Base-by-base conservation (phyloP, 2,329 filamentous ascomycete genomes). In the Fusarium siculi region DNA sequence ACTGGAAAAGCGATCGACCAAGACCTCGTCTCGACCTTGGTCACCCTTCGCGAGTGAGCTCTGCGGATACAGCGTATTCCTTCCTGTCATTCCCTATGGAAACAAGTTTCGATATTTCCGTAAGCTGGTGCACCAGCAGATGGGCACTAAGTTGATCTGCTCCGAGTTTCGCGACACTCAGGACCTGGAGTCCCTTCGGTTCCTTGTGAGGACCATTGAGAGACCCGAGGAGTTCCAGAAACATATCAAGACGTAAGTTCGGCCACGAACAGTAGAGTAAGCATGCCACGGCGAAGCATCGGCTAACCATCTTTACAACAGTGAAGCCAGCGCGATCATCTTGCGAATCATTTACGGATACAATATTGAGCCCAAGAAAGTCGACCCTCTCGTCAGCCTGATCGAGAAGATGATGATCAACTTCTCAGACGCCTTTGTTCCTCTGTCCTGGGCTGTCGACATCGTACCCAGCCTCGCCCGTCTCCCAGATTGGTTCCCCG, bases 361-460 rank as follows among this genome's bases (percentile, higher is more conserved):
- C 52, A 72, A 73, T 11, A 77, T 79, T 21, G 77, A 80, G n/a
- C 76, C 77, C 4, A 55, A 76, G n/a, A 72, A 74, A 21, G 19
- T 55, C 4, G 81, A 83, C 37, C 74, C 76, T 4, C 66, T 83
- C 9, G 77, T 83, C 6, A 43, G 55, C 1, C 52, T 82, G 16
- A 75, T 80, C 9, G 79, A 81, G 9, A 56, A 58, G 7, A 78
- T 79, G 66, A 77, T 81, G 74, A 50, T 50, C 12, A 70, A 80
- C 19, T 78, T 82, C 47, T 77, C 78, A 0, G 47, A 61, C 12
- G 78, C 80, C 7, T 58, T 76, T 10, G 71, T 79, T 1, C 81
- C 81, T 2, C 58, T 79, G n/a, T 52, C 72, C 7, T 83, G 81
- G 81, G 30, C 72, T 0, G 80, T 82, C 11, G 81, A 83, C 30